Evolutionary conservation across 305 asterid species (phyloP).

Genomic region (Solanum hybrid): DNA sequence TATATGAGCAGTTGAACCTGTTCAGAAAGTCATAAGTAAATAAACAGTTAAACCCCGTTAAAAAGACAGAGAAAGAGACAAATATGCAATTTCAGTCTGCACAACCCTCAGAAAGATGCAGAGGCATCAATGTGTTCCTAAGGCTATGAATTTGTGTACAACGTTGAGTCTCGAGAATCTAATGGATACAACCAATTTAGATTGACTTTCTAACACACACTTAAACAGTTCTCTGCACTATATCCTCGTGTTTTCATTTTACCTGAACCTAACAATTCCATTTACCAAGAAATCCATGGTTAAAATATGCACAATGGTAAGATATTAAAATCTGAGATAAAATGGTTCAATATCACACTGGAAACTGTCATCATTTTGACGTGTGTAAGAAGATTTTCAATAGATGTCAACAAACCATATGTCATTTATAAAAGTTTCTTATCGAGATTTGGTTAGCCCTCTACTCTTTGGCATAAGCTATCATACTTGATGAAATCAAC

Average conservation of each 20-base stretch:
- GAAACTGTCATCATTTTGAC: not conserved
- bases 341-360: not conserved
- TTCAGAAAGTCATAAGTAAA: not conserved
- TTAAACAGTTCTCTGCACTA: not conserved
- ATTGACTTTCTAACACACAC: not conserved
- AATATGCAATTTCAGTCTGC: not conserved
- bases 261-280: not conserved
- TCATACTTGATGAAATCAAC: not conserved
- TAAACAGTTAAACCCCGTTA: not conserved
- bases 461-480: not conserved
- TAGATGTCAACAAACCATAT: not conserved
- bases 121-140: not conserved
- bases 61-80: not conserved
- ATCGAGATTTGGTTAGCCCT: not conserved
- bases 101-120: not conserved
- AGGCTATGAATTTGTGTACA: not conserved
- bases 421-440: not conserved
- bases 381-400: not conserved
- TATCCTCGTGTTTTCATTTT: not conserved
- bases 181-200: not conserved
- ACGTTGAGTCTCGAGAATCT: not conserved
- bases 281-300: not conserved
- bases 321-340: not conserved
- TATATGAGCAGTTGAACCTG: constrained; percentile 63
- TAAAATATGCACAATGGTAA: not conserved